A percentile compares a stretch with the other conserved stretches of the same genome.
Conservation (phyloP, 1,139 yeast species). For the Magnusiomyces magnusii region DNA sequence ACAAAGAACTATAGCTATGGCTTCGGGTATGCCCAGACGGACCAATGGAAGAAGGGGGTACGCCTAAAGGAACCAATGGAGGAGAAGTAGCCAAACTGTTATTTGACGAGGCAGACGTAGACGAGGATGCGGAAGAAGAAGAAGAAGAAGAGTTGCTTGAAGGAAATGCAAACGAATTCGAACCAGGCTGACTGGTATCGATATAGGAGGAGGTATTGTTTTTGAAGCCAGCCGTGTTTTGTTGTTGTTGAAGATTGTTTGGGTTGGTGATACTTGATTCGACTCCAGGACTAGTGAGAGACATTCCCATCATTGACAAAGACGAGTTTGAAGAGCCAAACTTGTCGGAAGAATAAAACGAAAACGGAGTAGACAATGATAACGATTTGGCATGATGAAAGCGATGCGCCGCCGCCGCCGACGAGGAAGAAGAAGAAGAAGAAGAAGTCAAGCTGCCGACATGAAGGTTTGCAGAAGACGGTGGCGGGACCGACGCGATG, state of each 20-base stretch:
- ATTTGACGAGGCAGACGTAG: not conserved
- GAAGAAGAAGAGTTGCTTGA: not conserved
- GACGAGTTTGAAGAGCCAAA: not conserved
- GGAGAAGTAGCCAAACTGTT: not conserved
- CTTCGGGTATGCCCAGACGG: not conserved
- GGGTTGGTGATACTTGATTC: not conserved
- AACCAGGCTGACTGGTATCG: not conserved
- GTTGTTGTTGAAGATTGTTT: not conserved
- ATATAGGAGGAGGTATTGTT: not conserved
- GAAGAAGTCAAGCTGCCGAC: not conserved
- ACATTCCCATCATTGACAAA: not conserved
- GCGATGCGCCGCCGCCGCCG: not conserved
- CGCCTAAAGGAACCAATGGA: not conserved
- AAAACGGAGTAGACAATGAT: not conserved
- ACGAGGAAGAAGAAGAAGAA: not conserved
- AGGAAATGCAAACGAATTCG: not conserved
- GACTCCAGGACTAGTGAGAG: not conserved
- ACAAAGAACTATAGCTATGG: not conserved
- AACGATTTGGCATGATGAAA: not conserved
- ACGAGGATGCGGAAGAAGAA: too few relatives aligned
- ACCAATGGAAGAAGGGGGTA: not conserved
- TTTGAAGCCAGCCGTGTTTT: not conserved
- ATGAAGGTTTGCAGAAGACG: not conserved
- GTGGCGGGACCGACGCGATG: not conserved
- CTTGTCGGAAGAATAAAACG: not conserved